Evolutionary conservation across 1,284 basidiomycete genomes (phyloP).

Genomic region (Melampsora larici-populina): DNA sequence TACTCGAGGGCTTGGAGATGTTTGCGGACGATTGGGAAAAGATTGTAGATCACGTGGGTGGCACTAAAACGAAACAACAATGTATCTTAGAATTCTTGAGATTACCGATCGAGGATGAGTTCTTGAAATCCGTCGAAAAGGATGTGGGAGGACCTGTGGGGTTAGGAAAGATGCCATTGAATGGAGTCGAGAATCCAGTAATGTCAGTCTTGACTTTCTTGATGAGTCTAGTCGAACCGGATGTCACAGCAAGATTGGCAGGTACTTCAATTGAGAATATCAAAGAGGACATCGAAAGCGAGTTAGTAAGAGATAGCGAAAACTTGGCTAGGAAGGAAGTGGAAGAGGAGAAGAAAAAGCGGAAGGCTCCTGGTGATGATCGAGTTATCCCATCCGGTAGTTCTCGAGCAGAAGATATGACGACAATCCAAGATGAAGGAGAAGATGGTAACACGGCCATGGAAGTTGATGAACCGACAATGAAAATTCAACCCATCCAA

Average conservation of each 20-base stretch:
- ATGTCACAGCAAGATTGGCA: slow-evolving; percentile 87
- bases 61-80: slow-evolving; percentile 76
- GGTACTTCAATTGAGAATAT: slow-evolving; percentile 74
- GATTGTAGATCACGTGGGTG: slow-evolving; percentile 87
- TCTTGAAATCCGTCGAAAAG: slow-evolving; percentile 60
- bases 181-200: slow-evolving; percentile 92
- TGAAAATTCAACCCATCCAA: slow-evolving; percentile 27
- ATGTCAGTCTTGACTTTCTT: slow-evolving; percentile 98
- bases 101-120: slow-evolving; percentile 93
- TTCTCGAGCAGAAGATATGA: slow-evolving; percentile 49
- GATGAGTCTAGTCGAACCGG: slow-evolving; percentile 83
- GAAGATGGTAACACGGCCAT: slow-evolving; percentile 45
- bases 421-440: slow-evolving; percentile 46
- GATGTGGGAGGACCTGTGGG: slow-evolving; percentile 63
- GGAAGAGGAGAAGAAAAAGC: slow-evolving; percentile 51
- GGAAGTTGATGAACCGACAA: slow-evolving; percentile 19
- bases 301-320: slow-evolving; percentile 10
- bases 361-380: slow-evolving; percentile 7
- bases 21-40: slow-evolving; percentile 94
- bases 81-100: slow-evolving; percentile 94
- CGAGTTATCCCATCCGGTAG: slow-evolving; percentile 35
- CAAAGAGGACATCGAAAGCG: slow-evolving; percentile 64
- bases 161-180: slow-evolving; percentile 71
- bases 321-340: slow-evolving; percentile 17
- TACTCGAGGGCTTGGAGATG: slow-evolving; percentile 96